These are phyloP conservation scores for Blastocystis sp. DNA, from an alignment of 352 stramenopile genomes.

Conservation along the genomic window DNA sequence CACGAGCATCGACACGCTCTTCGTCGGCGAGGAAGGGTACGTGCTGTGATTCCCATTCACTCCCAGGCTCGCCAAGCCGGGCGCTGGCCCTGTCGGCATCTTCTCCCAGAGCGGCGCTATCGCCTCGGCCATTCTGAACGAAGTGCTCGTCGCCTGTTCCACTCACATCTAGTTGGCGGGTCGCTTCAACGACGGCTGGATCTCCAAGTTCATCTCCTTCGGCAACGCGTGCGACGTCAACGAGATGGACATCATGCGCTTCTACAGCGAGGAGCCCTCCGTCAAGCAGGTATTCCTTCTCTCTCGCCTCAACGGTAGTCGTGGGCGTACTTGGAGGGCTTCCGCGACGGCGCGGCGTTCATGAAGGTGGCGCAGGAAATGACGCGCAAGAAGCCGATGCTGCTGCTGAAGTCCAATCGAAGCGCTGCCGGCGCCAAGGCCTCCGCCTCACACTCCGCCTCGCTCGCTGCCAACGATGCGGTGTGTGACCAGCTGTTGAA, in stretches of 20 bases:
- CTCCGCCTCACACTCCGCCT: constrained; percentile 72
- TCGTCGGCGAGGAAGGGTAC: constrained; percentile 61
- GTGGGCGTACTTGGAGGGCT: constrained; percentile 71
- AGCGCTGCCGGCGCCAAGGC: constrained; percentile 63
- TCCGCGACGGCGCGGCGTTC: constrained; percentile 53
- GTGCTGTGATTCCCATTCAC: constrained; percentile 14
- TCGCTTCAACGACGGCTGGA: constrained; percentile 54
- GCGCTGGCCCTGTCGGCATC: constrained; percentile 55
- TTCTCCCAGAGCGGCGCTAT: constrained; percentile 67
- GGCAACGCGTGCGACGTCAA: constrained; percentile 72
- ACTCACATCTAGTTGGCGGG: constrained; percentile 28
- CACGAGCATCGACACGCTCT: constrained; percentile 59
- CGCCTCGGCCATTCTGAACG: constrained; percentile 62
- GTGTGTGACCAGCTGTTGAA: constrained; percentile 57
- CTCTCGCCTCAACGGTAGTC: neutral
- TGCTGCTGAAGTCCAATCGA: constrained; percentile 69
- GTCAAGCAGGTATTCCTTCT: constrained; percentile 26
- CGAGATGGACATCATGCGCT: constrained; percentile 59
- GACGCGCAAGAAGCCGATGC: constrained; percentile 55
- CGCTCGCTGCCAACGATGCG: constrained; percentile 69
- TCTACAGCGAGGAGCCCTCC: constrained; percentile 56
- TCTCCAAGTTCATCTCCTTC: constrained; percentile 73
- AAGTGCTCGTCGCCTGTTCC: constrained; percentile 6
- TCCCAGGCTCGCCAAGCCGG: constrained; percentile 51
- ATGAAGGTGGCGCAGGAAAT: constrained; percentile 18